phyloP scores from a whole-genome alignment of 2,329 filamentous ascomycete species.

The Bipolaris gigantea region DNA sequence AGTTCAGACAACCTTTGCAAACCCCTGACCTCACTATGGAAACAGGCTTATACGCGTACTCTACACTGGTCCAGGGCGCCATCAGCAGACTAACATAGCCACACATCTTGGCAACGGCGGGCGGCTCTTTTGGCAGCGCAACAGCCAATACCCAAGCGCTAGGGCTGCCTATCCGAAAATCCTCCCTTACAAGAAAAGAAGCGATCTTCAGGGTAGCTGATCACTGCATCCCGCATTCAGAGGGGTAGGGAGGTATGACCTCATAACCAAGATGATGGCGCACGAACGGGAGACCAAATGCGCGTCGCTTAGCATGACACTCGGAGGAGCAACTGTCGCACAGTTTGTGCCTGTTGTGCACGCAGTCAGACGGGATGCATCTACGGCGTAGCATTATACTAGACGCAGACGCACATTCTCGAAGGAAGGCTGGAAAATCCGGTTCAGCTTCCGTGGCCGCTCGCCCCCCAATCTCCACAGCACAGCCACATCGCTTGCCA shows the following conservation, averaged over 20 bases:
- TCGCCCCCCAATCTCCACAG: neutral
- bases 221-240: neutral
- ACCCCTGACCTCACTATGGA: neutral
- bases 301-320: constrained; percentile 25
- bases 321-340: constrained; percentile 8
- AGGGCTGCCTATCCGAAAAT: neutral
- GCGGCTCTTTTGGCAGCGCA: neutral
- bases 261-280: constrained; percentile 21
- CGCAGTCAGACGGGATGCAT: neutral
- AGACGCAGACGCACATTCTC: no score
- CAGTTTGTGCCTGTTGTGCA: constrained; percentile 1
- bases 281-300: constrained; percentile 15
- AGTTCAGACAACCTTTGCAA: neutral
- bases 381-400: neutral
- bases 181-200: neutral
- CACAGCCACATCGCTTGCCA: neutral
- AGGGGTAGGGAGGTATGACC: constrained; percentile 11
- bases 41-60: neutral
- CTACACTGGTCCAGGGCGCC: neutral
- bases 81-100: neutral
- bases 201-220: neutral
- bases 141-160: neutral
- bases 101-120: constrained; percentile 1
- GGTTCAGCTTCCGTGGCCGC: neutral
- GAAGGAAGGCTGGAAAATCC: neutral